Conservation (phyloP, 805 yeast species). For the Candida alai region DNA sequence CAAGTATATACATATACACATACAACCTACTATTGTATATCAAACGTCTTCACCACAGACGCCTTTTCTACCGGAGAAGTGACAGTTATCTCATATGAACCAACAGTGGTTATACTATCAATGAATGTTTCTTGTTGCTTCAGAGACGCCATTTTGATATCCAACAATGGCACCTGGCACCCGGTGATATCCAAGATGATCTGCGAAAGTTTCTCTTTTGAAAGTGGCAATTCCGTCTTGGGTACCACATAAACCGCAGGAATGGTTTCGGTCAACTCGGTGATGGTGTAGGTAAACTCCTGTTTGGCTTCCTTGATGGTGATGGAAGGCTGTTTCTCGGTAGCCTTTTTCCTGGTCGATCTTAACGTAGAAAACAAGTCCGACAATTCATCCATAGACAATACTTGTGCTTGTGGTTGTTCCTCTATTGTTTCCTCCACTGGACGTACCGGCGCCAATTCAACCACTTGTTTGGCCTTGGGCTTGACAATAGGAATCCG, state of each 20-base stretch:
- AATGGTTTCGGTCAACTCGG: constrained; percentile 29
- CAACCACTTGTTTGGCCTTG: constrained; percentile 2
- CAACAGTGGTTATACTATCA: constrained; percentile 16
- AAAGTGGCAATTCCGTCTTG: constrained; percentile 22
- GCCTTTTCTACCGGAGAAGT: constrained; percentile 6
- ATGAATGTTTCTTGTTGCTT: constrained; percentile 8
- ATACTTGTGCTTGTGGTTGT: constrained; percentile 19
- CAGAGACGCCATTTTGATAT: constrained; percentile 16
- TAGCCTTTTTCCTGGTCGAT: too few relatives aligned
- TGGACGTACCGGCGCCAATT: constrained; percentile 4
- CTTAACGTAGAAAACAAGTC: constrained; percentile 30
- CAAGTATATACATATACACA: too few relatives aligned
- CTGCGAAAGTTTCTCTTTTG: constrained; percentile 21
- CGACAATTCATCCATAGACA: constrained; percentile 37
- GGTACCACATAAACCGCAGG: constrained; percentile 22
- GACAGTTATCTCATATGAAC: constrained; percentile 17
- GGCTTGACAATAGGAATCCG: constrained; percentile 39
- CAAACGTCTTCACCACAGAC: too few relatives aligned
- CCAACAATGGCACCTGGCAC: constrained; percentile 22
- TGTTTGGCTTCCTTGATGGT: too few relatives aligned
- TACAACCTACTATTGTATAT: too few relatives aligned
- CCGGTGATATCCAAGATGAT: constrained; percentile 30
- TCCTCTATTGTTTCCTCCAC: constrained; percentile 8
- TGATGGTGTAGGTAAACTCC: constrained; percentile 20
- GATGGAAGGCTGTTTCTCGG: too few relatives aligned